Percentiles rank a stretch among this genome's conserved stretches.
Evolutionary conservation across 1,139 yeast species (phyloP).

Genomic region (Blastobotrys persicus): DNA sequence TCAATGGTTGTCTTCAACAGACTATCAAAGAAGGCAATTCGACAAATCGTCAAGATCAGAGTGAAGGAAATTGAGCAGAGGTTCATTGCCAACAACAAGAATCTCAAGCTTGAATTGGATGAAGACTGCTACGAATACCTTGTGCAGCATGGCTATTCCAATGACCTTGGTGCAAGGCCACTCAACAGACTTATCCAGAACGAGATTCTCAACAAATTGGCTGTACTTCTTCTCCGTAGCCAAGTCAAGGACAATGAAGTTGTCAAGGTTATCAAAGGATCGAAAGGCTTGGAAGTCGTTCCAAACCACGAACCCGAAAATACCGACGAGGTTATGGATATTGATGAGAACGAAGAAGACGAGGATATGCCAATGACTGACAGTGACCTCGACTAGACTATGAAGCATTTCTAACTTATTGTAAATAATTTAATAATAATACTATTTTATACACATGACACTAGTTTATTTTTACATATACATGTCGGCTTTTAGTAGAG

Average conservation of each 20-base stretch:
- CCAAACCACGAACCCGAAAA: constrained; percentile 75
- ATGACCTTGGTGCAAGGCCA: constrained; percentile 96
- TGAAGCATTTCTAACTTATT: neutral
- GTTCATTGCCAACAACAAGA: constrained; percentile 79
- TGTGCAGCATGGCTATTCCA: constrained; percentile 74
- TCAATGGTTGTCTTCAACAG: constrained; percentile 91
- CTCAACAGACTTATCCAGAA: constrained; percentile 88
- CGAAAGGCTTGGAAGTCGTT: constrained; percentile 60
- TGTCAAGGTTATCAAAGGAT: constrained; percentile 55
- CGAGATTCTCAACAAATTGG: constrained; percentile 81
- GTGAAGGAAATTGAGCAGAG: constrained; percentile 79
- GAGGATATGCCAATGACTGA: constrained; percentile 20
- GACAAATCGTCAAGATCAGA: constrained; percentile 86
- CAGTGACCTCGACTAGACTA: constrained; percentile 16
- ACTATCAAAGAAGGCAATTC: constrained; percentile 84
- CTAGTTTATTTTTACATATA: no score
- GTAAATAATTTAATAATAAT: neutral
- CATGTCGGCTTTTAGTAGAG: no score
- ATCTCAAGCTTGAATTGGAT: constrained; percentile 64
- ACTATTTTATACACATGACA: neutral
- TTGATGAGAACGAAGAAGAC: constrained; percentile 52
- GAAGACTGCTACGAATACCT: constrained; percentile 77
- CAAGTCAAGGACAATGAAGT: constrained; percentile 85
- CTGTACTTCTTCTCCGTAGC: constrained; percentile 82
- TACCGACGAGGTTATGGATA: constrained; percentile 58